Evolutionary conservation across 202 grass and related monocot species (phyloP).

Genomic region (Eragrostis tef): DNA sequence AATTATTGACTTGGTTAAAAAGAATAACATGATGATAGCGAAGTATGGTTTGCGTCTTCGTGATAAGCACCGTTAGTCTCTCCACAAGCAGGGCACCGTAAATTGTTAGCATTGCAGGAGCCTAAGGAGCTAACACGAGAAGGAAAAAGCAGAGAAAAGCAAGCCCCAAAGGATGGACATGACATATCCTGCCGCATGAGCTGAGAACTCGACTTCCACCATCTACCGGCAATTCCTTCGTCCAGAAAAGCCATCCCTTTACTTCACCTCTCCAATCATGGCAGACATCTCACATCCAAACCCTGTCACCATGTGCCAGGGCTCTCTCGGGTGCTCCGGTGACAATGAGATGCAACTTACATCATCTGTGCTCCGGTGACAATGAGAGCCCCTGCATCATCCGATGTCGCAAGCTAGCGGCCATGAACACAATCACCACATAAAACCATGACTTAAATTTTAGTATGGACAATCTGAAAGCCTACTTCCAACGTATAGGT

Average conservation of each 20-base stretch:
- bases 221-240: conserved; percentile 33
- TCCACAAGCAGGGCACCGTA: background rate
- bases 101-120: background rate
- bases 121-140: conserved; percentile 31
- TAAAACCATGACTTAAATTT: background rate
- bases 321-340: too few relatives aligned
- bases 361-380: background rate
- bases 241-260: conserved; percentile 31
- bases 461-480: background rate
- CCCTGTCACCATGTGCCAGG: conserved; percentile 35
- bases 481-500: background rate
- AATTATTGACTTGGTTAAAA: background rate
- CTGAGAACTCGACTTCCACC: conserved; percentile 36
- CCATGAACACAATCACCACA: background rate
- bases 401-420: background rate
- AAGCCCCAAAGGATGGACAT: conserved; percentile 25
- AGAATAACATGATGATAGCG: background rate
- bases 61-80: background rate
- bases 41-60: background rate
- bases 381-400: background rate
- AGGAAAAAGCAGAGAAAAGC: conserved; percentile 36
- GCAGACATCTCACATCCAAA: conserved; percentile 62
- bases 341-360: too few relatives aligned
- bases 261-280: conserved; percentile 42
- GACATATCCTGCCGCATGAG: conserved; percentile 15